phyloP scores from a whole-genome alignment of 257 asterid species.

The Plantago elongata region DNA sequence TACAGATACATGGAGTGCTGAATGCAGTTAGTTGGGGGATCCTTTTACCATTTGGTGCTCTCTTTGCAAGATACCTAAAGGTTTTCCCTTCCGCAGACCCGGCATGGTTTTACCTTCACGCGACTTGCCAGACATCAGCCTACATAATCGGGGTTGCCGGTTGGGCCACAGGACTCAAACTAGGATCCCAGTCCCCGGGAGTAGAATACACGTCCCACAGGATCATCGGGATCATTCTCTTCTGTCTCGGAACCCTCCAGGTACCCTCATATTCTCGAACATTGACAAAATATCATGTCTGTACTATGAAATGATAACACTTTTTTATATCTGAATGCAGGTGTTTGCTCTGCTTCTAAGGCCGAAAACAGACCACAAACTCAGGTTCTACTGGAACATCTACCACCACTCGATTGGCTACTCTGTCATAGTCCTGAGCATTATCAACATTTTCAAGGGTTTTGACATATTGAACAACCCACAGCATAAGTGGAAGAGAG shows the following conservation, averaged over 20 bases:
- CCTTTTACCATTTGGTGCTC: slow-evolving; percentile 67
- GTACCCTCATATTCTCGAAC: slow-evolving; percentile 20
- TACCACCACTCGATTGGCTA: slow-evolving; percentile 76
- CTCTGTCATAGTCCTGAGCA: slow-evolving; percentile 62
- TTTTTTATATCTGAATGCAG: slow-evolving; percentile 22
- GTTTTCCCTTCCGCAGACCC: slow-evolving; percentile 77
- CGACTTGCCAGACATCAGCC: slow-evolving; percentile 58
- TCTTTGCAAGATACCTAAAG: slow-evolving; percentile 69
- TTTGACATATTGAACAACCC: slow-evolving; percentile 56
- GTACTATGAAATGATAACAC: not conserved
- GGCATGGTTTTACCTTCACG: slow-evolving; percentile 85
- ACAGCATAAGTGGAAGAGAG: slow-evolving; percentile 60
- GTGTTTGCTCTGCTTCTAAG: slow-evolving; percentile 77
- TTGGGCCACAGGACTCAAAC: slow-evolving; percentile 75
- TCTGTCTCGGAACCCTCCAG: slow-evolving; percentile 73
- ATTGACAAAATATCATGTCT: not conserved
- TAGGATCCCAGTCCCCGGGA: slow-evolving; percentile 68
- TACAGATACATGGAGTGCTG: slow-evolving; percentile 75
- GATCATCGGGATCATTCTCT: slow-evolving; percentile 58
- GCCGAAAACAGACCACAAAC: slow-evolving; percentile 83
- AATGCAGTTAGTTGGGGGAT: slow-evolving; percentile 88
- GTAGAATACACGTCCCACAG: slow-evolving; percentile 52
- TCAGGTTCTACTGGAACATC: slow-evolving; percentile 74
- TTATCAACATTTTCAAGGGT: slow-evolving; percentile 84
- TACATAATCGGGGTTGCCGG: slow-evolving; percentile 82